A percentile compares a stretch with the other conserved stretches of the same genome.
Evolutionary conservation across 257 asterid genomes (phyloP).

Genomic region (Marsdenia floribunda): DNA sequence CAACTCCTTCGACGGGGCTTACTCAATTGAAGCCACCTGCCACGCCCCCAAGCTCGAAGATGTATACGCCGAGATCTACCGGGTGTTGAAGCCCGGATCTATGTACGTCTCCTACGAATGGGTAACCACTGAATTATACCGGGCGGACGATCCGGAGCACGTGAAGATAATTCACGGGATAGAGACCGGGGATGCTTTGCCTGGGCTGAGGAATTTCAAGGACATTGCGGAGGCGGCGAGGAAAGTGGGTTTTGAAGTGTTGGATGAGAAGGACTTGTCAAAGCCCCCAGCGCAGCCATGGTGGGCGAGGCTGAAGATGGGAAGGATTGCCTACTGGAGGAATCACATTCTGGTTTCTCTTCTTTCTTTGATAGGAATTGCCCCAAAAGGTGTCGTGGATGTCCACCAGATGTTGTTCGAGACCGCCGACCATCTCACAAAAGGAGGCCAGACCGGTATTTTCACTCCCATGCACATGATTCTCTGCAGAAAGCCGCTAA

Average conservation of each 20-base stretch:
- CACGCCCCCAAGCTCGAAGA: slow-evolving; percentile 78
- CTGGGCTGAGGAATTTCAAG: slow-evolving; percentile 25
- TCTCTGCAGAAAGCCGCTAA: slow-evolving; percentile 60
- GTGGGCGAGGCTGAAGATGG: slow-evolving; percentile 87
- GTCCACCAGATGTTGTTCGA: slow-evolving; percentile 53
- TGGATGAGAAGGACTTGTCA: slow-evolving; percentile 62
- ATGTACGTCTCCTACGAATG: slow-evolving; percentile 69
- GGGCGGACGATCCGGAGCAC: slow-evolving; percentile 31
- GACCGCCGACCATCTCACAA: slow-evolving; percentile 57
- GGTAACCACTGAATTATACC: slow-evolving; percentile 76
- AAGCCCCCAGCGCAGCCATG: slow-evolving; percentile 67
- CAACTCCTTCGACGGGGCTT: slow-evolving; percentile 63
- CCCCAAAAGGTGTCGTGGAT: slow-evolving; percentile 46
- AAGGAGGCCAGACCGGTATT: slow-evolving; percentile 61
- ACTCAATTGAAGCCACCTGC: slow-evolving; percentile 77
- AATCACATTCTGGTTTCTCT: slow-evolving; percentile 58
- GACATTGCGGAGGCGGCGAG: slow-evolving; percentile 26
- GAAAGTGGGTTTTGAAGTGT: slow-evolving; percentile 46
- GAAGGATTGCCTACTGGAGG: slow-evolving; percentile 77
- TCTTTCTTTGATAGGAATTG: slow-evolving; percentile 57
- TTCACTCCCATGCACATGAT: slow-evolving; percentile 76
- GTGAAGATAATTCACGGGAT: slow-evolving; percentile 26
- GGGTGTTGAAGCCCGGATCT: slow-evolving; percentile 69
- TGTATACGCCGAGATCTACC: slow-evolving; percentile 65
- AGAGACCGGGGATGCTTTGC: slow-evolving; percentile 32